Percentiles rank a stretch among this genome's conserved stretches.
These are phyloP conservation scores for Climacium dendroides DNA, from an alignment of 225 moss, liverwort and hornwort genomes.

Conservation along the genomic window DNA sequence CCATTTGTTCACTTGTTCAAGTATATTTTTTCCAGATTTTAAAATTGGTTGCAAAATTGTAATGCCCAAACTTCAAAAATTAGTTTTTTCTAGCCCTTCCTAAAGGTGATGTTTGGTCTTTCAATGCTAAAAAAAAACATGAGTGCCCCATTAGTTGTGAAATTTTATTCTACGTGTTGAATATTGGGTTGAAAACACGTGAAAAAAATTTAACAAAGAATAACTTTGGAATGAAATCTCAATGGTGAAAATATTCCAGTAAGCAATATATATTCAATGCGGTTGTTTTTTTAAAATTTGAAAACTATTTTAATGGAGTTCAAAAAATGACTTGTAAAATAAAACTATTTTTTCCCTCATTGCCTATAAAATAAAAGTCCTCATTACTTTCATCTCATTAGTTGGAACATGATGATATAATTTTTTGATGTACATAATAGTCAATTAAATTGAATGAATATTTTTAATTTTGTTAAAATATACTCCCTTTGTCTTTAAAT, in stretches of 20 bases:
- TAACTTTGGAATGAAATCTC: neutral
- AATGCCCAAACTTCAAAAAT: neutral
- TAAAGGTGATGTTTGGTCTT: neutral
- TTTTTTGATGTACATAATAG: rapidly evolving
- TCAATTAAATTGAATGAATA: neutral
- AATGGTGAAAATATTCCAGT: neutral
- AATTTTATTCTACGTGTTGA: neutral
- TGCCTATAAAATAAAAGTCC: neutral
- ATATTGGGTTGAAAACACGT: neutral
- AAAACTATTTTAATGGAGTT: neutral
- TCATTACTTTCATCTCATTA: neutral
- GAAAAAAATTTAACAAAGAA: no score
- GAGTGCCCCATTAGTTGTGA: no score
- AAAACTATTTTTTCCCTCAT: neutral
- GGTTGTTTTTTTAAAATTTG: neutral
- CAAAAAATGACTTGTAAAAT: neutral
- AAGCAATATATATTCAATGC: neutral
- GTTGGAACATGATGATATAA: rapidly evolving
- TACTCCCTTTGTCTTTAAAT: no score
- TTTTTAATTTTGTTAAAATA: neutral
- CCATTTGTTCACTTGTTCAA: neutral
- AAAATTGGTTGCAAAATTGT: neutral
- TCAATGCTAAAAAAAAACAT: neutral
- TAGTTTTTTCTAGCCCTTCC: rapidly evolving
- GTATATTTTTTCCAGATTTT: neutral